A percentile compares a stretch with the other conserved stretches of the same genome.
Evolutionary conservation across 2,329 filamentous ascomycete species (phyloP).

Genomic region (Cercospora brassicicola): DNA sequence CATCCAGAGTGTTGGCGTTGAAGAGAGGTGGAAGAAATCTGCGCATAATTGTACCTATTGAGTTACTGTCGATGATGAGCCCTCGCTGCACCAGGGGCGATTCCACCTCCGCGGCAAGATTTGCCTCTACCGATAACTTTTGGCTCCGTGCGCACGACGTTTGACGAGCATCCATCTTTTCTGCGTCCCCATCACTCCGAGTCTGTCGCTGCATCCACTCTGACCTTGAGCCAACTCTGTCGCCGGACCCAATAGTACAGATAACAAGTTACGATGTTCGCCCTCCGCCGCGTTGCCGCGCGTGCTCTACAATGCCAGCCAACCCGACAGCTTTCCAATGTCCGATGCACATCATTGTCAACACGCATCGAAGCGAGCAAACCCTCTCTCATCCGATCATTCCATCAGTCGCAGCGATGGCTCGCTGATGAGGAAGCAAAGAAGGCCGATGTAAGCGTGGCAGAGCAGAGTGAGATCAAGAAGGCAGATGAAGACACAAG

Average conservation of each 20-base stretch:
- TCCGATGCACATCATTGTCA: slow-evolving; percentile 21
- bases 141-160: not conserved
- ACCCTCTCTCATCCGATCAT: slow-evolving; percentile 40
- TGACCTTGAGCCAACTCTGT: not conserved
- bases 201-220: not conserved
- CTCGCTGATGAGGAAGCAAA: slow-evolving; percentile 41
- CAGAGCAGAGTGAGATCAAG: slow-evolving; percentile 34
- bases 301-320: slow-evolving; percentile 53
- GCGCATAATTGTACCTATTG: too few relatives aligned
- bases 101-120: slow-evolving; percentile 3
- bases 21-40: too few relatives aligned
- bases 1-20: not conserved
- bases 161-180: not conserved
- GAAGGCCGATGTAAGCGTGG: slow-evolving; percentile 34
- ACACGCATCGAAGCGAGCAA: slow-evolving; percentile 42
- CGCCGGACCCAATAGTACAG: not conserved
- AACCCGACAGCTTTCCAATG: slow-evolving; percentile 44
- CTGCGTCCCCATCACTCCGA: not conserved
- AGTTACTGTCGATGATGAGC: not conserved
- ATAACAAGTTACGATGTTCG: slow-evolving; percentile 49
- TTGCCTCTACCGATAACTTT: slow-evolving; percentile 3
- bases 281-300: slow-evolving; percentile 58
- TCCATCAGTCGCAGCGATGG: slow-evolving; percentile 43
- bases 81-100: not conserved
- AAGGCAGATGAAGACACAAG: slow-evolving; percentile 32